Evolutionary conservation across 306 rosid genomes (phyloP), one percentile per base, ranked within the genome.

Genomic region (Citrullus colocynthis): DNA sequence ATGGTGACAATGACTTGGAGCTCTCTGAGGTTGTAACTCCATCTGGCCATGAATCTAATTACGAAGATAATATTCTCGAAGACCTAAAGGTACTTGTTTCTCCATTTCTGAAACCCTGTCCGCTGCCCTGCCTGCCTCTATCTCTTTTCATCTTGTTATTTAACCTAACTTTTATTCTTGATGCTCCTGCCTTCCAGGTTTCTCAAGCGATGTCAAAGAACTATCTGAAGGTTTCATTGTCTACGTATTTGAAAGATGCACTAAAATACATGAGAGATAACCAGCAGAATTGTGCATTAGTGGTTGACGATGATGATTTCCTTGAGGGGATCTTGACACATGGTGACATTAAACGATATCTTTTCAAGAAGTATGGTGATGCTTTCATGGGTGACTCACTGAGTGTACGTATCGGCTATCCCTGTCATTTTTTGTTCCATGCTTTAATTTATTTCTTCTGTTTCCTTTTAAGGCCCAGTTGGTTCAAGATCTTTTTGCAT

Each of bases 251-350:
- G 79, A 84, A 84, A 85, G 99, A 91, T 81, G 97, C 96, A 82
- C 84, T 82, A 58, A 85, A 90, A 84, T 71, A 62, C 83, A 84
- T 95, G 91, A 88, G 80, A 65, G 89, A 87, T 67, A 86, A 78
- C 78, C 96, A 91, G 76, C 93, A 85, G 87, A 95, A 84, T 57
- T 92, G 93, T 84, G 85, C 82, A 49, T 81, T 90, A 62, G 97
- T 92, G 75, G 92, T 91, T 70, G 92, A 89, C 30, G 92, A 84
- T 52, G 90, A 88, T 54, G 93, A 84, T 84, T 87, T 89, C 89
- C 90, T 95, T 6, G 96, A 91, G 78, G 99, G 99, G 83, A 92
- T 95, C 81, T 75, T 95, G 74, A 92, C 99, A 69, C 80, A 82
- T 81, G 97, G 99, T 80, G 97, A 91, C 86, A 81, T 95, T 74